Conservation (phyloP, 352 stramenopile species). For the Elongisporangium undulatum region DNA sequence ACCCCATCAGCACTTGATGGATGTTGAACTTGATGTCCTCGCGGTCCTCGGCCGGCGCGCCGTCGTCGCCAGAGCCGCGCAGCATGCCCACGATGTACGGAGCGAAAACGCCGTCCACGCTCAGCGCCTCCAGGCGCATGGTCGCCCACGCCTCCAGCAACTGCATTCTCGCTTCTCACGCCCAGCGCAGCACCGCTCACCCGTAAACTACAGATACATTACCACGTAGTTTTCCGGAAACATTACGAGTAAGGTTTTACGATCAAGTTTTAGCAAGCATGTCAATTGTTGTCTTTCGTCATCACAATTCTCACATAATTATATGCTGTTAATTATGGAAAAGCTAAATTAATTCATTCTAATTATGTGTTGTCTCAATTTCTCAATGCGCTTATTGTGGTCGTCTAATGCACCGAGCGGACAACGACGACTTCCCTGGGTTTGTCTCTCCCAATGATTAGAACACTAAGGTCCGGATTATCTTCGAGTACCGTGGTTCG, state of each 20-base stretch:
- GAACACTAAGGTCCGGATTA: constrained; percentile 5
- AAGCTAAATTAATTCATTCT: too few species aligned
- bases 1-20: constrained; percentile 83
- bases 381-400: too few species aligned
- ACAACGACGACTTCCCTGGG: background rate
- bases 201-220: background rate
- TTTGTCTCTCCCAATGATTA: constrained; percentile 9
- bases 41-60: constrained; percentile 28
- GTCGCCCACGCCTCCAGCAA: constrained; percentile 66
- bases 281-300: too few species aligned
- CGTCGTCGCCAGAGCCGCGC: constrained; percentile 17
- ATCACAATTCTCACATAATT: too few species aligned
- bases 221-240: background rate
- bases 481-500: constrained; percentile 12
- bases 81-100: constrained; percentile 83
- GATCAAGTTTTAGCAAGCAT: too few species aligned
- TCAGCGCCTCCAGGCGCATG: constrained; percentile 55
- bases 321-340: too few species aligned
- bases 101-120: constrained; percentile 80
- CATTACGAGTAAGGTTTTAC: too few species aligned
- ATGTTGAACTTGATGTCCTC: constrained; percentile 70
- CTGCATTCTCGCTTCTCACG: constrained; percentile 14
- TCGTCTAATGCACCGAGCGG: constrained; percentile 6
- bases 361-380: too few species aligned
- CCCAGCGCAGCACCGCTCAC: background rate